These are phyloP conservation scores for Zoysia japonica DNA, from an alignment of 176 grass and related monocot genomes.

Conservation along the genomic window DNA sequence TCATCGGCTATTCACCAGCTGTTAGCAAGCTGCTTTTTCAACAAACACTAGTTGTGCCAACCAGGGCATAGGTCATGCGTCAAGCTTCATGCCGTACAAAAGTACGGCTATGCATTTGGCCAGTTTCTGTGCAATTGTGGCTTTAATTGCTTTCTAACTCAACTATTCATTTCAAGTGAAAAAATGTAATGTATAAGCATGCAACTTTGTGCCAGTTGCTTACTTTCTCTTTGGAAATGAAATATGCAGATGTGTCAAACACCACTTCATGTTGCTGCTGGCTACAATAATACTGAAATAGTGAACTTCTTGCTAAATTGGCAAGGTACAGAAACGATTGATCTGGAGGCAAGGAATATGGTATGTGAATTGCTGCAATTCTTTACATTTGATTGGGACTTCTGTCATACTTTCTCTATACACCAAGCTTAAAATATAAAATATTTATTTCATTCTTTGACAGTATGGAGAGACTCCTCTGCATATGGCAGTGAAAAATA, in stretches of 20 bases:
- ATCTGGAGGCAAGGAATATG: slow-evolving; percentile 92
- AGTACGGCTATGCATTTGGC: neutral
- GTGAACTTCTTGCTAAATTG: slow-evolving; percentile 81
- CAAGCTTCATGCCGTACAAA: neutral
- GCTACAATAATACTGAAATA: slow-evolving; percentile 66
- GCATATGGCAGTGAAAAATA: slow-evolving; percentile 94
- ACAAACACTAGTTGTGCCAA: too few relatives aligned
- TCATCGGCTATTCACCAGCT: too few relatives aligned
- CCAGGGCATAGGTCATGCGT: neutral
- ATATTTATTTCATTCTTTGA: slow-evolving; percentile 24
- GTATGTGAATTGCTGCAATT: slow-evolving; percentile 48
- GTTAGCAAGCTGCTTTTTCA: too few relatives aligned
- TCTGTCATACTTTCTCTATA: neutral
- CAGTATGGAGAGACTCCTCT: slow-evolving; percentile 98
- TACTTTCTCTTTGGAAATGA: slow-evolving; percentile 27
- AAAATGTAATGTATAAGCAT: neutral
- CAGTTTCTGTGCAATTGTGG: neutral
- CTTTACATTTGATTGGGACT: slow-evolving; percentile 23
- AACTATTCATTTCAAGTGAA: slow-evolving; percentile 17
- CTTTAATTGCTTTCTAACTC: slow-evolving; percentile 2
- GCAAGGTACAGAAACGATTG: slow-evolving; percentile 53
- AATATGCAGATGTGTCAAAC: slow-evolving; percentile 85
- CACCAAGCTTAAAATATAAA: slow-evolving; percentile 28
- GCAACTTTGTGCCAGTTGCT: neutral
- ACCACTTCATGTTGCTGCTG: slow-evolving; percentile 86